phyloP scores from a whole-genome alignment of 441 rosid species.

The Dalechampia spathulata region DNA sequence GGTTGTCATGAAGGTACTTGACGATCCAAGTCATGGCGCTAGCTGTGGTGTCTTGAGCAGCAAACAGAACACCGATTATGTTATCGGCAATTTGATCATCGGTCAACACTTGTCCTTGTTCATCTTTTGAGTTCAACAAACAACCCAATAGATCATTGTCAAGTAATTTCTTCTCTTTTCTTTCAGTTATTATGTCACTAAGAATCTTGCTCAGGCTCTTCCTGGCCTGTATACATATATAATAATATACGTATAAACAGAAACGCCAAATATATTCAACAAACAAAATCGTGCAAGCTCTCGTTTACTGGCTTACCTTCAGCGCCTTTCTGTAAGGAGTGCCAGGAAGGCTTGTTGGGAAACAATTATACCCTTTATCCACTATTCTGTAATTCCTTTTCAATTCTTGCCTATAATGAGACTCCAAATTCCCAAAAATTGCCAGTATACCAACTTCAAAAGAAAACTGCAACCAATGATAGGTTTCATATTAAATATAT shows the following conservation, averaged over 20 bases:
- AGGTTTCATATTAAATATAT: no score
- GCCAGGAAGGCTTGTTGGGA: constrained; percentile 53
- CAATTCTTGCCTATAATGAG: constrained; percentile 38
- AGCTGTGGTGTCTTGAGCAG: constrained; percentile 72
- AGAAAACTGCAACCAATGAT: constrained; percentile 37
- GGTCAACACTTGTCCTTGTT: constrained; percentile 26
- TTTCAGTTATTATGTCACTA: constrained; percentile 38
- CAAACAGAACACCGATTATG: constrained; percentile 65
- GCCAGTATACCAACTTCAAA: constrained; percentile 56
- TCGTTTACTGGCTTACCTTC: constrained; percentile 19
- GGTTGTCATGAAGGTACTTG: constrained; percentile 64
- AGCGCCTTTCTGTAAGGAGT: constrained; percentile 47
- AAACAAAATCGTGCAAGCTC: no score
- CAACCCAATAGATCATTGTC: constrained; percentile 44
- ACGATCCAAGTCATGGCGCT: constrained; percentile 67
- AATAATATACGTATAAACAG: no score
- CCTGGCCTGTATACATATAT: constrained; percentile 39
- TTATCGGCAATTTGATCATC: constrained; percentile 56
- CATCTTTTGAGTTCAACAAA: constrained; percentile 41
- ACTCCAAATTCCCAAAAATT: constrained; percentile 50
- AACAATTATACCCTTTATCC: constrained; percentile 59
- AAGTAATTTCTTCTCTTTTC: constrained; percentile 38
- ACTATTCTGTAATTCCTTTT: constrained; percentile 41
- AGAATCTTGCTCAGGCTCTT: constrained; percentile 40
- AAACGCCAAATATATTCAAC: no score